Evolutionary conservation across 2,329 filamentous ascomycete species (phyloP).

Genomic region (Epichloe festucae): DNA sequence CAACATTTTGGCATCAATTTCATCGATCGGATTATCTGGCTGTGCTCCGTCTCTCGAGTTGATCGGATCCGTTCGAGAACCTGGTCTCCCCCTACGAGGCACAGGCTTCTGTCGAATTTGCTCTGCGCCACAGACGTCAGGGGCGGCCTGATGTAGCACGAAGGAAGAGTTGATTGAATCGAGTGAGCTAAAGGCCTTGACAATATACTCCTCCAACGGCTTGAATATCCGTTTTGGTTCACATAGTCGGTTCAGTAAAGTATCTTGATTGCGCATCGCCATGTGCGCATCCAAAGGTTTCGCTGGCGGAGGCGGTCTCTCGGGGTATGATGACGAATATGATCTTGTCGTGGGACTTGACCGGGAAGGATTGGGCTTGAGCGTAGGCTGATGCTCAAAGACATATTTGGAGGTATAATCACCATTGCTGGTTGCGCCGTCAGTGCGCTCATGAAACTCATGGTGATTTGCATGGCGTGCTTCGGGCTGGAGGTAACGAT

Average conservation of each 20-base stretch:
- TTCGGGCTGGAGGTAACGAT: not conserved
- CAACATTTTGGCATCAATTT: conserved; percentile 63
- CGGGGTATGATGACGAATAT: conserved; percentile 33
- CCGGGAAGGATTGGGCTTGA: conserved; percentile 20
- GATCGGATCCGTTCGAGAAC: not conserved
- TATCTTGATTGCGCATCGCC: conserved; percentile 8
- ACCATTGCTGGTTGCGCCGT: not conserved
- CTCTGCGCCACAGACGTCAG: conserved; percentile 12
- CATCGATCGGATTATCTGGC: conserved; percentile 18
- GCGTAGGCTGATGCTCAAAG: conserved; percentile 26
- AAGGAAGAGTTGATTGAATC: conserved; percentile 71
- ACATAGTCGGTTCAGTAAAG: conserved; percentile 4
- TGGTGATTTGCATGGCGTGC: not conserved
- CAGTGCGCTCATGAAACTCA: not conserved
- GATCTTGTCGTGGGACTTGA: conserved; percentile 18
- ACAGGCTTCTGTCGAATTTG: conserved; percentile 16
- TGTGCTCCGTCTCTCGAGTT: conserved; percentile 8
- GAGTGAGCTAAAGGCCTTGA: conserved; percentile 53
- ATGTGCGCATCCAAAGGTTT: conserved; percentile 7
- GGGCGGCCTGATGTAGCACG: conserved; percentile 31
- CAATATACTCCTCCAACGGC: conserved; percentile 65
- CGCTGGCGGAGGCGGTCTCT: conserved; percentile 19
- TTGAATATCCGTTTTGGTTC: conserved; percentile 55
- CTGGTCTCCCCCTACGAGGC: conserved; percentile 6
- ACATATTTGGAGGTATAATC: conserved; percentile 12